Evolutionary conservation across 352 stramenopile genomes (phyloP), one percentile per base, ranked within the genome.

Genomic region (Phytophthora citricola): DNA sequence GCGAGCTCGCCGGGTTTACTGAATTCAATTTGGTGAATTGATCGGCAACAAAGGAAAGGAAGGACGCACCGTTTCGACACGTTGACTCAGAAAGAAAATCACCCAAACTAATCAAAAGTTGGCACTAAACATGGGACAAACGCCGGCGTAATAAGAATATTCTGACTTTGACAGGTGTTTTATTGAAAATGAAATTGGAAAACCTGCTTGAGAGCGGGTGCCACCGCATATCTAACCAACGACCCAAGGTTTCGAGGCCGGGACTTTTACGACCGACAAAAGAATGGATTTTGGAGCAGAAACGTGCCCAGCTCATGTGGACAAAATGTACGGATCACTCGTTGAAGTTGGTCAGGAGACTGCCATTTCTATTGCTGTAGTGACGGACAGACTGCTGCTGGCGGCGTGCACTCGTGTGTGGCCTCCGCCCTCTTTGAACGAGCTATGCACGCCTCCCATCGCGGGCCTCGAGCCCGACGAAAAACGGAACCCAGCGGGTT

Each of bases 391-490:
- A 15, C 36, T 43, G 36, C 12, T 43, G 36, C 11, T 17, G 36
- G 36, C 12, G 36, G 36, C 26, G 15, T 47, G 58, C 27, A 27
- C 31, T 53, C 20, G 32, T 50, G 44, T 61, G 31, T 61, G 54
- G 54, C 41, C 44, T 47, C 40, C 7, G 12, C 38, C 10, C 39
- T 46, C 29, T 24, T 26, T 6, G 41, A 36, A 52, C 54, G 40
- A 61, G 48, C 12, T 67, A 61, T 67, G 59, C 32, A 56, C 32
- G n/a, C 36, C 50, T 55, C 59, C 41, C 59, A 67, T 67, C 59
- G 31, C 44, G 47, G 41, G 41, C 45, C 12, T 24, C 4, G 20
- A 67, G 49, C 41, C 40, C 7, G 32, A 52, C 24, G 27, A 59
- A 60, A 59, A 60, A 54, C 58, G 50, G 46, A 64, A 56, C 56